These are phyloP conservation scores for Fusarium tricinctum DNA, from an alignment of 2,329 filamentous ascomycete species.

Conservation along the genomic window DNA sequence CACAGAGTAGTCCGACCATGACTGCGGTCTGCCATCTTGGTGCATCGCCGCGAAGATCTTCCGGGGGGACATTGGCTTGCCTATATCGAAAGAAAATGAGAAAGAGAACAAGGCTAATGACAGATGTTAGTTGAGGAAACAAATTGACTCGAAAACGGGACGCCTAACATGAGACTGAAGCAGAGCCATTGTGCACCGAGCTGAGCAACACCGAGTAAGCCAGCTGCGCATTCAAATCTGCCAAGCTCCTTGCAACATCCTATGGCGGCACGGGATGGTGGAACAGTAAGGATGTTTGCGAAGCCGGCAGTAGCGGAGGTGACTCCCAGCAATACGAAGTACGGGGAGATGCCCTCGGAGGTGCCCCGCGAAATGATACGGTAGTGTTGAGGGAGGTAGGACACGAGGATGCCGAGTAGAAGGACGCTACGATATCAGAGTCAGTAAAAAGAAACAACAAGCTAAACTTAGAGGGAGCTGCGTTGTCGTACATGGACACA, in stretches of 20 bases:
- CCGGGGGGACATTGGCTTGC: constrained; percentile 64
- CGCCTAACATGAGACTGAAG: constrained; percentile 87
- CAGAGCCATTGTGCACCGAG: constrained; percentile 93
- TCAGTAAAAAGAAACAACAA: constrained; percentile 13
- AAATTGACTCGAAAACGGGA: constrained; percentile 25
- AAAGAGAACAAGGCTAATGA: constrained; percentile 85
- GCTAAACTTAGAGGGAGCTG: neutral
- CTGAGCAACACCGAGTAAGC: constrained; percentile 89
- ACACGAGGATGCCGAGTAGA: constrained; percentile 87
- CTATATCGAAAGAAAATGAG: constrained; percentile 89
- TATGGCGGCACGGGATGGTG: constrained; percentile 85
- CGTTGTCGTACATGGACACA: constrained; percentile 65
- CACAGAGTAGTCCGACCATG: constrained; percentile 77
- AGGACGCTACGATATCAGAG: constrained; percentile 69
- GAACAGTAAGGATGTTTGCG: constrained; percentile 90
- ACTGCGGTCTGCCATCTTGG: constrained; percentile 85
- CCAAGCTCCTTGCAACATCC: constrained; percentile 87
- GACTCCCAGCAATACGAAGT: constrained; percentile 93
- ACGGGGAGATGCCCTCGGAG: constrained; percentile 94
- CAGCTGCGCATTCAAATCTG: constrained; percentile 85
- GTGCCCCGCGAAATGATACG: constrained; percentile 89
- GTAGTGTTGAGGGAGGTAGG: constrained; percentile 94
- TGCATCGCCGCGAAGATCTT: constrained; percentile 64
- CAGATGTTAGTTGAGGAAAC: constrained; percentile 34
- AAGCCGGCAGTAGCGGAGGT: constrained; percentile 91